phyloP scores from a whole-genome alignment of 2,329 filamentous ascomycete genomes.

The Fusarium hostae region DNA sequence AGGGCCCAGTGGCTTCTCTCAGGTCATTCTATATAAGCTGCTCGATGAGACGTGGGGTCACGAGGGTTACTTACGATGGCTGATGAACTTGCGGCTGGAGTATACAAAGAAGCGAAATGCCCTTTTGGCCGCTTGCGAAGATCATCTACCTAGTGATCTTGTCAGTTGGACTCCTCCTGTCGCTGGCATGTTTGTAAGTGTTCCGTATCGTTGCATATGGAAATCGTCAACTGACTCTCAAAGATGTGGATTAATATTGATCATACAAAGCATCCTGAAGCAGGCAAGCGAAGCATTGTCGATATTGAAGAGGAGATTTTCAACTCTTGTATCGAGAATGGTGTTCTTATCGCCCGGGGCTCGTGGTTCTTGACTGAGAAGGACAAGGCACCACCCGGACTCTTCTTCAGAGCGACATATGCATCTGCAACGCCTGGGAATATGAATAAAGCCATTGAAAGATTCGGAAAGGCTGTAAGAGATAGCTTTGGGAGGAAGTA shows the following conservation, averaged over 20 bases:
- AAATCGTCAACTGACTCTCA: neutral
- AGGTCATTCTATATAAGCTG: constrained; percentile 86
- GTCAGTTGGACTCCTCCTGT: constrained; percentile 82
- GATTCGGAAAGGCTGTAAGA: constrained; percentile 80
- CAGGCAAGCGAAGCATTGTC: constrained; percentile 62
- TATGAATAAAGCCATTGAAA: constrained; percentile 76
- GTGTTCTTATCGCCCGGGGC: constrained; percentile 84
- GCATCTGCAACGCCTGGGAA: constrained; percentile 79
- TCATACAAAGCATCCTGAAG: constrained; percentile 72
- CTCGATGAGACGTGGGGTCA: constrained; percentile 97
- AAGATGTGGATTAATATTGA: constrained; percentile 80
- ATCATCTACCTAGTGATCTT: constrained; percentile 77
- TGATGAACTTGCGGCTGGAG: constrained; percentile 81
- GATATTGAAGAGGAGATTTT: constrained; percentile 91
- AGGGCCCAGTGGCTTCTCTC: constrained; percentile 84
- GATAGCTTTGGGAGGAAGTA: constrained; percentile 60
- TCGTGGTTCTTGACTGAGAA: constrained; percentile 91
- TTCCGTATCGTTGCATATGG: neutral
- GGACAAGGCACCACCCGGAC: constrained; percentile 65
- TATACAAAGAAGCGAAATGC: constrained; percentile 84
- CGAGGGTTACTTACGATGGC: constrained; percentile 86
- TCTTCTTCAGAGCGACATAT: constrained; percentile 93
- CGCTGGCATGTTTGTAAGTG: constrained; percentile 93
- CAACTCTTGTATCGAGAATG: constrained; percentile 76
- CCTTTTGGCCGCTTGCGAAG: constrained; percentile 83